Conservation (phyloP, 352 stramenopile genomes). For the Globisporangium perplexum region DNA sequence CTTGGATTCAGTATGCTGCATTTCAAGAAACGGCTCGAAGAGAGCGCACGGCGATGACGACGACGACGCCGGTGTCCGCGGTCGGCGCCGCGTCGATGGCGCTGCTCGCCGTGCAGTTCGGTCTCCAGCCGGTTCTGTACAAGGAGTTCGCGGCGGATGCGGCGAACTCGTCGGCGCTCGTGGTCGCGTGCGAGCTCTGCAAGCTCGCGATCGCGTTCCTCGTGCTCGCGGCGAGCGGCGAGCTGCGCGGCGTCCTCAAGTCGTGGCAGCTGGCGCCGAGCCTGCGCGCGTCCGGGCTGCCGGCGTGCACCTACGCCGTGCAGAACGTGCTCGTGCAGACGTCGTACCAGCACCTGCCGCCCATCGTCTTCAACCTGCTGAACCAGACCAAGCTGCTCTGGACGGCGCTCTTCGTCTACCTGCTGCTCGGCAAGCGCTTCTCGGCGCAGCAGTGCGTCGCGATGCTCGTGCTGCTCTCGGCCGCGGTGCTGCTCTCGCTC, state of each 20-base stretch:
- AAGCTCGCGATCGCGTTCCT: slow-evolving; percentile 62
- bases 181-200: slow-evolving; percentile 67
- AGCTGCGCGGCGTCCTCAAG: slow-evolving; percentile 29
- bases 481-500: slow-evolving; percentile 64
- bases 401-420: slow-evolving; percentile 75
- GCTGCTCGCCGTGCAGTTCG: slow-evolving; percentile 76
- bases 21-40: no score
- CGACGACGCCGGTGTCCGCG: slow-evolving; percentile 3
- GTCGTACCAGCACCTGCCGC: slow-evolving; percentile 75
- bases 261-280: slow-evolving; percentile 55
- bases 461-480: slow-evolving; percentile 66
- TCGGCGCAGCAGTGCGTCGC: slow-evolving; percentile 55
- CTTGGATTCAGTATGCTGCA: neutral
- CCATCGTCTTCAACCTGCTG: slow-evolving; percentile 83
- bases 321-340: slow-evolving; percentile 86
- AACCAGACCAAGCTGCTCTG: slow-evolving; percentile 87
- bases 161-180: slow-evolving; percentile 55
- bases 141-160: slow-evolving; percentile 62
- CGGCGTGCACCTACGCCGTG: slow-evolving; percentile 80
- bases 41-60: no score
- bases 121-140: slow-evolving; percentile 78
- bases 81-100: slow-evolving; percentile 29
- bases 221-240: slow-evolving; percentile 33
- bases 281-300: slow-evolving; percentile 59
- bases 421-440: slow-evolving; percentile 70